phyloP scores from a whole-genome alignment of 2,329 filamentous ascomycete genomes.

The Ceratocystis albifundus region DNA sequence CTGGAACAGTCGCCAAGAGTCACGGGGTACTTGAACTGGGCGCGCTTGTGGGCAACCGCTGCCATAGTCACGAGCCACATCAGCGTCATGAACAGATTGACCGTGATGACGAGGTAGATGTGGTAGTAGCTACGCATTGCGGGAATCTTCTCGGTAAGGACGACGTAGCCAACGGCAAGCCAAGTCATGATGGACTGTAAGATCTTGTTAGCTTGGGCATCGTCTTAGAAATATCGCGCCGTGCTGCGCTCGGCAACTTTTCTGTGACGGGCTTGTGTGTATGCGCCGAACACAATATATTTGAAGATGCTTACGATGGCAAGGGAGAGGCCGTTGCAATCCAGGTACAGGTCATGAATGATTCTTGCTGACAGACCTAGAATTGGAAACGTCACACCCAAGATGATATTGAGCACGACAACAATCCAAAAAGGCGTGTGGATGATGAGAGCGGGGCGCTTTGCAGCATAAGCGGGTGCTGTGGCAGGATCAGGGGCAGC shows the following conservation, averaged over 20 bases:
- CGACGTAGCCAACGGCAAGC: slow-evolving; percentile 34
- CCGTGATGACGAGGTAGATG: slow-evolving; percentile 35
- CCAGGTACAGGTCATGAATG: slow-evolving; percentile 34
- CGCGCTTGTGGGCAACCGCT: slow-evolving; percentile 33
- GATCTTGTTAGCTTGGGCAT: slow-evolving; percentile 2
- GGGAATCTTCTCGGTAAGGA: slow-evolving; percentile 34
- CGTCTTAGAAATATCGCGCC: no score
- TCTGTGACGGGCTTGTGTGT: not conserved
- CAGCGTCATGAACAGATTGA: slow-evolving; percentile 36
- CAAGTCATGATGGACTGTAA: slow-evolving; percentile 37
- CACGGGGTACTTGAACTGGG: slow-evolving; percentile 30
- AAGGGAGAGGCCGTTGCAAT: slow-evolving; percentile 34
- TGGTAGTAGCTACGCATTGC: slow-evolving; percentile 33
- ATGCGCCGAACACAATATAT: not conserved
- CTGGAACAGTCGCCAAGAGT: slow-evolving; percentile 29
- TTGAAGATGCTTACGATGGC: slow-evolving; percentile 31
- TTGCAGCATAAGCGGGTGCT: not conserved
- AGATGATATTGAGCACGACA: slow-evolving; percentile 33
- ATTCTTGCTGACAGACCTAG: slow-evolving; percentile 35
- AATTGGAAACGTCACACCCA: slow-evolving; percentile 35
- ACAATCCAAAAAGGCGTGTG: slow-evolving; percentile 36
- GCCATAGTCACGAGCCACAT: slow-evolving; percentile 39
- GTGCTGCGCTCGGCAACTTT: no score
- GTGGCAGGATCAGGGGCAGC: not conserved
- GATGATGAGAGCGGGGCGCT: slow-evolving; percentile 28